Percentiles rank a stretch among this genome's conserved stretches.
Conservation (phyloP, 352 stramenopile species). For the Phytophthora quininea region DNA sequence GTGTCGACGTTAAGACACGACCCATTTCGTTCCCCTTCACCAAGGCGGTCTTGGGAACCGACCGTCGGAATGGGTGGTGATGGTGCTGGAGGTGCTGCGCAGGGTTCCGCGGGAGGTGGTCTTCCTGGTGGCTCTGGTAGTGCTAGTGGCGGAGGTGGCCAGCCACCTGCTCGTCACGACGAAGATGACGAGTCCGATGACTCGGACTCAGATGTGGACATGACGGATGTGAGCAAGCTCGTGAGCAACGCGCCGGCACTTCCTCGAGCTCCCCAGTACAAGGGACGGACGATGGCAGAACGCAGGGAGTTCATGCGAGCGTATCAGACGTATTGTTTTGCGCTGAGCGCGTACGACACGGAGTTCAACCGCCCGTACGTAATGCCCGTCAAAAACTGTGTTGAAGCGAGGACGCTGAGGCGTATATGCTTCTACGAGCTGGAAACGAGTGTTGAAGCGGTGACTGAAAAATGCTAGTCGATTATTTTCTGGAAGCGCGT, state of each 20-base stretch:
- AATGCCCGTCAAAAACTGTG: slow-evolving; percentile 13
- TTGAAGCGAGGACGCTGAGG: slow-evolving; percentile 4
- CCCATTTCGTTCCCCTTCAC: too few relatives aligned
- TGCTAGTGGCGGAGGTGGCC: too few relatives aligned
- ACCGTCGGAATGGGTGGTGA: too few relatives aligned
- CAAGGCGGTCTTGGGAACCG: too few relatives aligned
- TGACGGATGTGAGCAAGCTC: neutral
- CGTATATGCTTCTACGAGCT: slow-evolving; percentile 15
- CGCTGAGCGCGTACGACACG: slow-evolving; percentile 11
- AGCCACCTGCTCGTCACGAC: neutral
- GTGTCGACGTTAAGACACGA: too few relatives aligned
- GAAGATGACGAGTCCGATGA: neutral
- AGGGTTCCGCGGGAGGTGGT: too few relatives aligned
- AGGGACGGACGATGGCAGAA: slow-evolving; percentile 6
- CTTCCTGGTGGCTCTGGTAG: too few relatives aligned
- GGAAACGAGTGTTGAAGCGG: slow-evolving; percentile 4
- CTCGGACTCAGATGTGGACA: too few relatives aligned
- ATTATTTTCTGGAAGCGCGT: slow-evolving; percentile 2
- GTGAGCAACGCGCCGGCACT: neutral
- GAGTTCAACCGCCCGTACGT: slow-evolving; percentile 5
- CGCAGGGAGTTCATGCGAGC: slow-evolving; percentile 10
- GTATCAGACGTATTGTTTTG: slow-evolving; percentile 4
- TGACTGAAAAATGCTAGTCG: slow-evolving; percentile 12
- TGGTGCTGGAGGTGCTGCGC: too few relatives aligned
- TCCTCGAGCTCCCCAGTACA: neutral